Evolutionary conservation across 345 rosid species (phyloP).

Genomic region (Hevea brasiliensis): DNA sequence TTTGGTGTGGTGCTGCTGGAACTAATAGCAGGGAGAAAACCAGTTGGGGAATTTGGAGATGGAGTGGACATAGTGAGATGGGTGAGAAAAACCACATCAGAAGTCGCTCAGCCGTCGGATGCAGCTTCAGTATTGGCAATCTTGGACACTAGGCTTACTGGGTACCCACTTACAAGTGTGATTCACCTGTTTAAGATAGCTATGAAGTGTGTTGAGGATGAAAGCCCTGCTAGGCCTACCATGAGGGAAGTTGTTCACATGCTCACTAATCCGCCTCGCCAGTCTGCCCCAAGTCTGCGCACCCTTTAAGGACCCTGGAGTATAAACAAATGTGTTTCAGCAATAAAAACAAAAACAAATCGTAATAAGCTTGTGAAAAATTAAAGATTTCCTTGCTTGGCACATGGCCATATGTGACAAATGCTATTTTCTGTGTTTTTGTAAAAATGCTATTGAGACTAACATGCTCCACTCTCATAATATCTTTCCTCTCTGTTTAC

Average conservation of each 20-base stretch:
- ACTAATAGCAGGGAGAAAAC: conserved; percentile 76
- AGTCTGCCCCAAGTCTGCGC: conserved; percentile 43
- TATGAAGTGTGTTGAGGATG: conserved; percentile 77
- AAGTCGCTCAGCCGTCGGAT: conserved; percentile 68
- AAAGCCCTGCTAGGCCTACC: conserved; percentile 64
- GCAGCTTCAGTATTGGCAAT: conserved; percentile 60
- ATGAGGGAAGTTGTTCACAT: conserved; percentile 91
- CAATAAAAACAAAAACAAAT: conserved; percentile 8
- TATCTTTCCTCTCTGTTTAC: too few relatives aligned
- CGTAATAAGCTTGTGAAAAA: conserved; percentile 22
- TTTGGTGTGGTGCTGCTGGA: conserved; percentile 85
- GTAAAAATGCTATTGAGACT: neutral
- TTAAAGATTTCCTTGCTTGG: neutral
- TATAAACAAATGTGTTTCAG: neutral
- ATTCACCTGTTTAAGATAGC: conserved; percentile 75
- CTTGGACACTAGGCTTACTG: conserved; percentile 63
- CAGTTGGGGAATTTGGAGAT: conserved; percentile 93
- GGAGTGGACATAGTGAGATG: conserved; percentile 94
- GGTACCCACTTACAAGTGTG: conserved; percentile 53
- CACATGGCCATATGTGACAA: neutral
- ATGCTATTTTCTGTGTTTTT: neutral
- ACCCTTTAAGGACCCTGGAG: conserved; percentile 14
- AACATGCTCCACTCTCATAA: neutral
- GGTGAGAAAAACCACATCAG: conserved; percentile 68
- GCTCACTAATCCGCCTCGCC: conserved; percentile 58